phyloP scores from a whole-genome alignment of 2,329 filamentous ascomycete species.

The Lecanosticta acicola region DNA sequence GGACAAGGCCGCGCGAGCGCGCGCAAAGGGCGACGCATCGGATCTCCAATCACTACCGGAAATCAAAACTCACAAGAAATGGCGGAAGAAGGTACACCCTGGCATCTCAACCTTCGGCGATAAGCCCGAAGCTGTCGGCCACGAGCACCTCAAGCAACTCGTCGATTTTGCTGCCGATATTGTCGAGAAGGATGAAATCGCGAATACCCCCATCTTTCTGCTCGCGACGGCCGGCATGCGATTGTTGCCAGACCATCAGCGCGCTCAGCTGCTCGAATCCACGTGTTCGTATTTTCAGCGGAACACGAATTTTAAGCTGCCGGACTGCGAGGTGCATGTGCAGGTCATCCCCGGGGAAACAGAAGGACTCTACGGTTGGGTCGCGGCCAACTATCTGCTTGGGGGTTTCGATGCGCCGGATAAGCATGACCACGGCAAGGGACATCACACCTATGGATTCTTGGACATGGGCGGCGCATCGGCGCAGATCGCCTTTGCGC shows the following conservation, averaged over 20 bases:
- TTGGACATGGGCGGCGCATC: conserved; percentile 98
- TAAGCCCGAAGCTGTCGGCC: conserved; percentile 68
- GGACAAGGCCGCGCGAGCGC: conserved; percentile 68
- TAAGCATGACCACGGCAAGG: conserved; percentile 73
- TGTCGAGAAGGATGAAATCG: conserved; percentile 68
- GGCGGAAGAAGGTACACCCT: conserved; percentile 90
- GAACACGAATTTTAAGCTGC: conserved; percentile 74
- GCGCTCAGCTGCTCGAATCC: conserved; percentile 64
- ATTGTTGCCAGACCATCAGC: conserved; percentile 68
- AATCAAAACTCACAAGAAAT: conserved; percentile 75
- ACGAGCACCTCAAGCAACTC: conserved; percentile 72
- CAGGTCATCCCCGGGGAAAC: conserved; percentile 95
- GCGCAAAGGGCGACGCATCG: conserved; percentile 53
- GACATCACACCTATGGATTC: conserved; percentile 93
- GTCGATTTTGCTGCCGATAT: conserved; percentile 74
- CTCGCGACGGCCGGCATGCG: conserved; percentile 96
- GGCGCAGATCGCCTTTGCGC: conserved; percentile 95
- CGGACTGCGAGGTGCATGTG: conserved; percentile 84
- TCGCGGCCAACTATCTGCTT: conserved; percentile 91
- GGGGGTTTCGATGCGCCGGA: conserved; percentile 79
- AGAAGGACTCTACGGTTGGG: conserved; percentile 94
- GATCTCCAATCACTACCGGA: conserved; percentile 67
- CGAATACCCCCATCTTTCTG: conserved; percentile 85
- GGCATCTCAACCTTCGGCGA: conserved; percentile 85
- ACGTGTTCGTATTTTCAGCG: conserved; percentile 77